Base-by-base conservation (phyloP, 2,329 filamentous ascomycete genomes). In the Coleophoma eucalyptorum region DNA sequence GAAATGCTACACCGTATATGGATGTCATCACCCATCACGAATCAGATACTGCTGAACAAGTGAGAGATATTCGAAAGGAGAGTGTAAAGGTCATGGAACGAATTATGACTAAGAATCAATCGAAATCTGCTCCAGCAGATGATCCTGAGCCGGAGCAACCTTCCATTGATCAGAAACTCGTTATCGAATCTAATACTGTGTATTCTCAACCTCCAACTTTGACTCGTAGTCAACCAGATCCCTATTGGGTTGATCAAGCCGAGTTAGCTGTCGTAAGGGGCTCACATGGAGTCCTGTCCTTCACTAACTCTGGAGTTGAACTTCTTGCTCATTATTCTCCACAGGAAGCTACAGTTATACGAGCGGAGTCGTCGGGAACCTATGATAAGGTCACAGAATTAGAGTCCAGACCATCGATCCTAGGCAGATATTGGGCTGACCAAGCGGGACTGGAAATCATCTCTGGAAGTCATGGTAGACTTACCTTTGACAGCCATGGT, bases 241-340 rank as follows among this genome's bases (percentile, higher is more conserved):
- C 26, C 15, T 51, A 51, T 33, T 51, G 49, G 49, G 44, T 34
- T 11, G 37, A 51, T 31, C 49, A 51, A 38, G 18, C n/a, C 1
- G 43, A 16, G 11, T 42, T 51, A 16, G 40, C 15, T 13, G 5
- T 51, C 13, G n/a, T 48, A 13, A 48, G 8, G 5, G 49, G 44
- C 10, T 13, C 18, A 12, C 44, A 51, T 21, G 50, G 45, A 43
- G 33, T 37, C 5, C 45, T 51, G 1, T 21, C 20, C 1, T 51
- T 51, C 26, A 3, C 31, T 33, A 32, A 31, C 13, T 13, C 11
- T 8, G 45, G 40, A 4, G 45, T 38, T 16, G 18, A 31, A 11
- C 19, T 51, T 16, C 33, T 31, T 13, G 45, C 47, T 33, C 40
- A 46, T 6, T 38, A 38, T 32, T 48, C 32, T 33, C 33, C 31